These are phyloP conservation scores for Tetragonia tetragonoides DNA, from an alignment of 148 eudicot species.

Conservation along the genomic window DNA sequence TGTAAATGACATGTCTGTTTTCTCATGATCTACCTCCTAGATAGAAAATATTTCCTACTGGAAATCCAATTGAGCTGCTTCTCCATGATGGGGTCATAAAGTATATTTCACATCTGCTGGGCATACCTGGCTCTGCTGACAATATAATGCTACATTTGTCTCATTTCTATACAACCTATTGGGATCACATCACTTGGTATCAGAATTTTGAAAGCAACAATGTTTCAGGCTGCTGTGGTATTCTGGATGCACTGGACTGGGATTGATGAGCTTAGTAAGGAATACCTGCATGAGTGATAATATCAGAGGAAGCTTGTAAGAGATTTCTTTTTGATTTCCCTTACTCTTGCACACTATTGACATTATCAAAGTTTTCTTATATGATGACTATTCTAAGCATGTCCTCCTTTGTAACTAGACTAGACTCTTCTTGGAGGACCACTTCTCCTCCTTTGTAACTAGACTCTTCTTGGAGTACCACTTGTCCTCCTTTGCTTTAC, in stretches of 20 bases:
- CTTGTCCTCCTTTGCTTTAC: no score
- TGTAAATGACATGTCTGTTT: slow-evolving; percentile 6
- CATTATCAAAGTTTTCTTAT: slow-evolving; percentile 12
- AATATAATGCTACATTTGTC: slow-evolving; percentile 10
- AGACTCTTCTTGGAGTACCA: no score
- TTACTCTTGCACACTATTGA: slow-evolving; percentile 30
- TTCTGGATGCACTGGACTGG: slow-evolving; percentile 7
- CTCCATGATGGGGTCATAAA: background rate
- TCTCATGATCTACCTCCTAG: background rate
- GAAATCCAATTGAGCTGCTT: slow-evolving; percentile 6
- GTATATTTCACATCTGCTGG: slow-evolving; percentile 1
- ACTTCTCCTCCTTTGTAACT: no score
- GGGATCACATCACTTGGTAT: background rate
- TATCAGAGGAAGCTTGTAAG: slow-evolving; percentile 16
- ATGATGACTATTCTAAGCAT: background rate
- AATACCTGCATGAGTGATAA: slow-evolving; percentile 9
- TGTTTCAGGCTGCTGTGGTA: background rate
- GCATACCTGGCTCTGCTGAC: slow-evolving; percentile 14
- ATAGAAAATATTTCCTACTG: background rate
- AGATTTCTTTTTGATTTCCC: slow-evolving; percentile 11
- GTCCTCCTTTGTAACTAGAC: no score
- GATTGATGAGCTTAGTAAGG: slow-evolving; percentile 7
- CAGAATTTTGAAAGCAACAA: slow-evolving; percentile 2
- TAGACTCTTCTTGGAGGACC: no score
- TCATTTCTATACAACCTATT: background rate